A percentile compares a stretch with the other conserved stretches of the same genome.
These are phyloP conservation scores for Mytilinidion resinicola DNA, from an alignment of 495 filamentous ascomycete genomes.

Conservation along the genomic window DNA sequence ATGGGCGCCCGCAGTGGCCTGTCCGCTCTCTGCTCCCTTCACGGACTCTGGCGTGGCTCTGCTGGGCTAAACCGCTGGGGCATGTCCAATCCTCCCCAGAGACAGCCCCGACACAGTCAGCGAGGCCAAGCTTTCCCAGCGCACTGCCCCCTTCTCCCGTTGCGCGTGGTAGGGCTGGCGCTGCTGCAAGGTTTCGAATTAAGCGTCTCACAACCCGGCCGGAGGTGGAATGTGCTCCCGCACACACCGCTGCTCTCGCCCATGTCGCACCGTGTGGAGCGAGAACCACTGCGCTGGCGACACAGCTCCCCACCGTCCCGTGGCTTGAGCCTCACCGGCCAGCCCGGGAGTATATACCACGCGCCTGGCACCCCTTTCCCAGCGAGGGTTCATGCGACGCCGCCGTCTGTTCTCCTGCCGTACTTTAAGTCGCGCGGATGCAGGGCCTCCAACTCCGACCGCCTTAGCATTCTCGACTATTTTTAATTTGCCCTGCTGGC, in stretches of 20 bases:
- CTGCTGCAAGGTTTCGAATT: not conserved
- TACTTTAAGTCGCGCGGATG: too few relatives aligned
- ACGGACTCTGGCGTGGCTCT: not conserved
- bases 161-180: not conserved
- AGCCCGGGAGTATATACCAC: conserved; percentile 1
- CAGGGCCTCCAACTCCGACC: too few relatives aligned
- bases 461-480: too few relatives aligned
- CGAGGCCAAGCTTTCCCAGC: not conserved
- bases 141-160: not conserved
- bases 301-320: not conserved
- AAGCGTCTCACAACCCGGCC: not conserved
- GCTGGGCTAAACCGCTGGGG: not conserved
- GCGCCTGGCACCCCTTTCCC: not conserved
- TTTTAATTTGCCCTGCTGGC: too few relatives aligned
- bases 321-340: conserved; percentile 4
- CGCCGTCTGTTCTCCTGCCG: not conserved
- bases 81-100: not conserved
- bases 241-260: not conserved
- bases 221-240: not conserved
- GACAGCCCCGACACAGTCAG: not conserved
- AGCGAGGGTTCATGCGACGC: not conserved
- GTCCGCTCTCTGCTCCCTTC: too few relatives aligned
- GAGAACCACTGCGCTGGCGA: not conserved
- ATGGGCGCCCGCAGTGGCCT: not conserved
- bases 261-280: not conserved